Conservation (phyloP, 2,329 filamentous ascomycete species). For the Sordariomycetes sp. region DNA sequence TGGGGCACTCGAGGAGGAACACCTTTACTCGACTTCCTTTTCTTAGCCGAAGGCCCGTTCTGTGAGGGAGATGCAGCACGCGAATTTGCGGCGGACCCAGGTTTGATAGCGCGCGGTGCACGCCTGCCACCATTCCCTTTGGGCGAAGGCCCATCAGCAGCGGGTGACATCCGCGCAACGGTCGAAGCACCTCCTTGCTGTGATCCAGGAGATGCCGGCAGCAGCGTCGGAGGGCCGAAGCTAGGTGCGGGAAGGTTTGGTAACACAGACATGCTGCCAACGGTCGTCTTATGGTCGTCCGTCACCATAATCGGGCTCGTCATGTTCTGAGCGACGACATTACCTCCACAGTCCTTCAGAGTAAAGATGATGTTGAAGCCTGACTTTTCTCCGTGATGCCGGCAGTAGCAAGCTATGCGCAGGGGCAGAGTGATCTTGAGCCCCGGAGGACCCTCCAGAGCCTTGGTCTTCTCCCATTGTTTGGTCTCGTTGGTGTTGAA, state of each 20-base stretch:
- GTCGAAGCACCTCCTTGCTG: too few relatives aligned
- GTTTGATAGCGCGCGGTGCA: too few relatives aligned
- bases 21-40: constrained; percentile 65
- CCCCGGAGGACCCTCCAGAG: constrained; percentile 28
- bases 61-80: constrained; percentile 65
- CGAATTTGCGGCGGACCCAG: too few relatives aligned
- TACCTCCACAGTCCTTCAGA: constrained; percentile 70
- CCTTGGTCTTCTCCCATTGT: constrained; percentile 57
- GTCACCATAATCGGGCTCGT: constrained; percentile 92
- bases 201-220: too few relatives aligned
- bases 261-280: too few relatives aligned
- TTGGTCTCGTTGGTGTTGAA: constrained; percentile 87
- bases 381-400: constrained; percentile 87
- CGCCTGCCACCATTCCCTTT: too few relatives aligned
- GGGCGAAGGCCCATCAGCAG: too few relatives aligned
- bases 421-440: constrained; percentile 81
- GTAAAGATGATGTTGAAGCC: constrained; percentile 94
- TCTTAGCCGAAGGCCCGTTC: constrained; percentile 62
- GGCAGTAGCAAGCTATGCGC: constrained; percentile 95
- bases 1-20: constrained; percentile 63
- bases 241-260: too few relatives aligned
- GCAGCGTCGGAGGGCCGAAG: too few relatives aligned
- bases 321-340: constrained; percentile 74
- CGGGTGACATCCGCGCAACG: too few relatives aligned
- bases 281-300: constrained; percentile 94